Evolutionary conservation across 2,329 filamentous ascomycete genomes (phyloP).

Genomic region (Cercospora brassicicola): DNA sequence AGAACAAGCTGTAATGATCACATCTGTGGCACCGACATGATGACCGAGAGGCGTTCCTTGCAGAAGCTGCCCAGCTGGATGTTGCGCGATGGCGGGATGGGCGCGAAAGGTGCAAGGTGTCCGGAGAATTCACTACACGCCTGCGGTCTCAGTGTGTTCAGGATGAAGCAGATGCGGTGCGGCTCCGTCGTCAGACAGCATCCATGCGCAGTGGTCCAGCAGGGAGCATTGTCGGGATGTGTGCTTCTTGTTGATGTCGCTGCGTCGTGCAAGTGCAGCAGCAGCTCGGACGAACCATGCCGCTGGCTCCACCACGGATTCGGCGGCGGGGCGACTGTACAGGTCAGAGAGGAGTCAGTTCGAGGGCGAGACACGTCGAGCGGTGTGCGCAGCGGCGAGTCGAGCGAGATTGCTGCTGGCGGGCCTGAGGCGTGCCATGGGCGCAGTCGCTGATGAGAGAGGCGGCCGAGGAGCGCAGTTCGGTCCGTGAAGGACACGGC

Average conservation of each 20-base stretch:
- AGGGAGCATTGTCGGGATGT: background rate
- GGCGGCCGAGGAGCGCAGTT: background rate
- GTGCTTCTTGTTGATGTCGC: background rate
- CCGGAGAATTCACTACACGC: background rate
- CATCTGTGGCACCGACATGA: slow-evolving; percentile 7
- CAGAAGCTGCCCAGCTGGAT: background rate
- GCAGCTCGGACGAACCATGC: background rate
- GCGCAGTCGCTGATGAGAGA: background rate
- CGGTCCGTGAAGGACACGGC: background rate
- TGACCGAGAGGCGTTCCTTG: slow-evolving; percentile 6
- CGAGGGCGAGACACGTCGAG: background rate
- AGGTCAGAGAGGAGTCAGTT: background rate
- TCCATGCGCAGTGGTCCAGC: background rate
- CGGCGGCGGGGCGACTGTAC: background rate
- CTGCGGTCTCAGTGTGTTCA: background rate
- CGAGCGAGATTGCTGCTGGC: background rate
- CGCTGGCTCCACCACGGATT: background rate
- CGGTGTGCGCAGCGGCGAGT: background rate
- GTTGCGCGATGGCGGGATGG: background rate
- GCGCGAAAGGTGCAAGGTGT: background rate
- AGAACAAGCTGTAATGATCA: background rate
- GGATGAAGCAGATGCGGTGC: background rate
- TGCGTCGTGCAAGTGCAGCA: background rate
- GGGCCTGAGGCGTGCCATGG: background rate
- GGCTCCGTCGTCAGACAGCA: background rate